phyloP scores from a whole-genome alignment of 352 stramenopile genomes.

The Pythium dissotocum region DNA sequence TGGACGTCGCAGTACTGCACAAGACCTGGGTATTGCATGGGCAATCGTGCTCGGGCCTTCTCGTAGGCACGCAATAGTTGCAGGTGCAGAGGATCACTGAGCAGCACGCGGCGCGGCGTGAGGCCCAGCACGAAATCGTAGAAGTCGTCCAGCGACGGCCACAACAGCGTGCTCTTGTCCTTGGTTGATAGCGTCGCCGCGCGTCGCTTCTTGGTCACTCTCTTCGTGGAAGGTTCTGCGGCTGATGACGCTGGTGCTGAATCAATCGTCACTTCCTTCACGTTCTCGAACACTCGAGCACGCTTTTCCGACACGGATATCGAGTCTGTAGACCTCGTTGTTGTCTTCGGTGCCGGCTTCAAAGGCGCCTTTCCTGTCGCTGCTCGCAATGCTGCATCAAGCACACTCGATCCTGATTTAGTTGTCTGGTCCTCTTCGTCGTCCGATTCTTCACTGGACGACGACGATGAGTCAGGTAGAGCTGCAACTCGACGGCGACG shows the following conservation, averaged over 20 bases:
- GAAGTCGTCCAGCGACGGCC: constrained; percentile 74
- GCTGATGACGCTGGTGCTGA: not conserved
- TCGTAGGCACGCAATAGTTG: constrained; percentile 31
- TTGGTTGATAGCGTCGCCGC: constrained; percentile 10
- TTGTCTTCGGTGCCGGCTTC: constrained; percentile 1
- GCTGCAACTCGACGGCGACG: not conserved
- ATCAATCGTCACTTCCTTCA: not conserved
- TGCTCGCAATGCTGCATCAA: constrained; percentile 54
- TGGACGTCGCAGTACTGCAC: constrained; percentile 60
- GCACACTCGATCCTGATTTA: constrained; percentile 32
- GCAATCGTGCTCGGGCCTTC: constrained; percentile 32
- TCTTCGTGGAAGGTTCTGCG: not conserved
- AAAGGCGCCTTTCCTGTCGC: constrained; percentile 13
- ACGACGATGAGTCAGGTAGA: constrained; percentile 27
- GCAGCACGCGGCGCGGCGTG: constrained; percentile 44
- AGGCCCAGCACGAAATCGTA: constrained; percentile 76
- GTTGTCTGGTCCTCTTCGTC: constrained; percentile 30
- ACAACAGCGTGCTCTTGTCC: constrained; percentile 62
- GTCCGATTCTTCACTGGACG: constrained; percentile 35
- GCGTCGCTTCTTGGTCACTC: constrained; percentile 16
- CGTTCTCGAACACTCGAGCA: not conserved
- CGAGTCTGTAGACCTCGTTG: not conserved
- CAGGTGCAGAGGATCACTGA: constrained; percentile 32
- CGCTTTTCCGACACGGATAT: constrained; percentile 4
- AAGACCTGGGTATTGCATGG: constrained; percentile 45